A percentile compares a stretch with the other conserved stretches of the same genome.
These are phyloP conservation scores for Telfairia occidentalis DNA, from an alignment of 331 rosid species.

Conservation along the genomic window DNA sequence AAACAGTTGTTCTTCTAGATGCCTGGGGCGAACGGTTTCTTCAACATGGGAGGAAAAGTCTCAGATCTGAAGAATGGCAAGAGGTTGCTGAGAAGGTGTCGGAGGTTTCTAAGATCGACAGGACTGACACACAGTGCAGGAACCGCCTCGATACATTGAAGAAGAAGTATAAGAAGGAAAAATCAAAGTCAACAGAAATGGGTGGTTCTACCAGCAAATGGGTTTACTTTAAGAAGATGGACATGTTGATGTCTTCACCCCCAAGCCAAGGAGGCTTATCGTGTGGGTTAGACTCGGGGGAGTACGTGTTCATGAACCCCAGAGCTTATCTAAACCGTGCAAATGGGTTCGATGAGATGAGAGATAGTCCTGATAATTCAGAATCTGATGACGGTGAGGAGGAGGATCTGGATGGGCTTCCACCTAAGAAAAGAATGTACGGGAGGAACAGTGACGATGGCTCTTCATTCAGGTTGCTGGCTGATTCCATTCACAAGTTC, in stretches of 20 bases:
- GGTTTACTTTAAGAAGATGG: constrained; percentile 78
- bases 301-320: constrained; percentile 75
- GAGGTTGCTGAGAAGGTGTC: constrained; percentile 78
- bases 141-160: constrained; percentile 53
- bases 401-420: constrained; percentile 22
- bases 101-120: constrained; percentile 39
- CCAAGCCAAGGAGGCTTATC: constrained; percentile 61
- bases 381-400: constrained; percentile 40
- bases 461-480: constrained; percentile 47
- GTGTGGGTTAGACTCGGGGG: constrained; percentile 85
- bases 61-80: constrained; percentile 80
- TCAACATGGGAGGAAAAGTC: constrained; percentile 71
- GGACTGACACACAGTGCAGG: constrained; percentile 49
- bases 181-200: constrained; percentile 36
- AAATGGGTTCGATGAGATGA: constrained; percentile 83
- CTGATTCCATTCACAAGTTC: constrained; percentile 74
- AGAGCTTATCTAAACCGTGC: constrained; percentile 68
- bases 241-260: constrained; percentile 62
- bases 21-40: constrained; percentile 83
- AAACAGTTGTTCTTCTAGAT: constrained; percentile 58
- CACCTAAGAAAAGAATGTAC: constrained; percentile 15
- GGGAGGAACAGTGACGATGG: constrained; percentile 26
- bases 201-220: constrained; percentile 44
- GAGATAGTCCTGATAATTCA: constrained; percentile 77
- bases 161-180: constrained; percentile 79